Base-by-base conservation (phyloP, 345 rosid species). In the Populus pruinosa region DNA sequence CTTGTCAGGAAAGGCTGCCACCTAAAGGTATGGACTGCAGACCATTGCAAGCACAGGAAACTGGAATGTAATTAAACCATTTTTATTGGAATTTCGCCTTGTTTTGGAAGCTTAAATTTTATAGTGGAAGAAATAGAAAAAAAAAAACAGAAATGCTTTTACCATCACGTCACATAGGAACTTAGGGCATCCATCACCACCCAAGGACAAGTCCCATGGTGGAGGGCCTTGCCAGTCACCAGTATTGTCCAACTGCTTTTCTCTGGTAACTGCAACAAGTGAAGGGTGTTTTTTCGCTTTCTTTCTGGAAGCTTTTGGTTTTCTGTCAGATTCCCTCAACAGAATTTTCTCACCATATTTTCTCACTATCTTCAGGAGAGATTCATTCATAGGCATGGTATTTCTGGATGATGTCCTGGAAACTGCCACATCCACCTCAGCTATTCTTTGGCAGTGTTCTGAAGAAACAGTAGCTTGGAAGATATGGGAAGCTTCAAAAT, bases 161-260 rank as follows among this genome's bases (percentile, higher is more conserved):
- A 95, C 98, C 98, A 95, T 93, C 81, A 92, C 97, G 80, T 95
- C 99, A 82, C 97, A 92, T 18, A 95, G 88, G 86, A 95, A 95
- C 84, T 91, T 93, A 0, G 98, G 98, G 76, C 80, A 86, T 61
- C 97, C 98, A 87, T 95, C 94, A 69, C 99, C 99, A 2, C 96
- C 94, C 16, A 80, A 75, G 61, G 93, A 87, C 63, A 83, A 53
- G 80, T 93, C 98, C 99, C 98, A 95, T 71, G 97, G 96, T 10
- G 94, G 88, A n/a, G 87, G 90, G 16, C 92, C 97, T 88, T 88
- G 87, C 96, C 98, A 95, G 70, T 87, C 90, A 41, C 65, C 75
- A 71, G 69, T 74, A 79, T 73, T 72, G 44, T 84, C 85, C 47
- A 80, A 67, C 72, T 70, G 79, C 71, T 83, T 89, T 73, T 82